A percentile compares a stretch with the other conserved stretches of the same genome.
These are phyloP conservation scores for Leonotis leonurus DNA, from an alignment of 257 asterid species.

Conservation along the genomic window DNA sequence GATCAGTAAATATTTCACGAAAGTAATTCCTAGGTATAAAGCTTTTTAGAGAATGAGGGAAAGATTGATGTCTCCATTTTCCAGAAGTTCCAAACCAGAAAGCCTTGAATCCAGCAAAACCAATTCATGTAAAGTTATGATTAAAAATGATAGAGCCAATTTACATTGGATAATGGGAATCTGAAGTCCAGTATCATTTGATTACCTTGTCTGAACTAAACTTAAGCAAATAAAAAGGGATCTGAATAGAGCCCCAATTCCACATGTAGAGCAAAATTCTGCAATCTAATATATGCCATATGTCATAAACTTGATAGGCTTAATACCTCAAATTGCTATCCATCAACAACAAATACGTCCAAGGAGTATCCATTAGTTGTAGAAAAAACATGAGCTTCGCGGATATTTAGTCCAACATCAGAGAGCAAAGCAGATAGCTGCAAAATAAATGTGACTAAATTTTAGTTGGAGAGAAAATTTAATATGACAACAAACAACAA, in stretches of 20 bases:
- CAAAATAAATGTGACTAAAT: no score
- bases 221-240: background rate
- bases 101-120: background rate
- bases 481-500: background rate
- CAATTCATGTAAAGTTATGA: background rate
- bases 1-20: background rate
- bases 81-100: background rate
- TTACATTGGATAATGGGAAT: background rate
- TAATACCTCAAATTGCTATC: conserved; percentile 87
- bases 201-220: background rate
- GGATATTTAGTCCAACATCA: no score
- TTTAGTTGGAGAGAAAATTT: background rate
- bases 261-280: background rate
- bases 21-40: background rate
- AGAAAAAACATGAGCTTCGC: no score
- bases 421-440: no score
- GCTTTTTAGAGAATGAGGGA: background rate
- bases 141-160: background rate
- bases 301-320: conserved; percentile 9
- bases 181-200: background rate
- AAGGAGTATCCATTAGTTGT: no score
- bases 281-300: background rate
- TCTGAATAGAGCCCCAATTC: background rate
- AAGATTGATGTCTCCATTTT: background rate
- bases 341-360: no score